Percentiles rank a stretch among this genome's conserved stretches.
Evolutionary conservation across 352 stramenopile species (phyloP).

Genomic region (Thalassiosira livingstoniorum): DNA sequence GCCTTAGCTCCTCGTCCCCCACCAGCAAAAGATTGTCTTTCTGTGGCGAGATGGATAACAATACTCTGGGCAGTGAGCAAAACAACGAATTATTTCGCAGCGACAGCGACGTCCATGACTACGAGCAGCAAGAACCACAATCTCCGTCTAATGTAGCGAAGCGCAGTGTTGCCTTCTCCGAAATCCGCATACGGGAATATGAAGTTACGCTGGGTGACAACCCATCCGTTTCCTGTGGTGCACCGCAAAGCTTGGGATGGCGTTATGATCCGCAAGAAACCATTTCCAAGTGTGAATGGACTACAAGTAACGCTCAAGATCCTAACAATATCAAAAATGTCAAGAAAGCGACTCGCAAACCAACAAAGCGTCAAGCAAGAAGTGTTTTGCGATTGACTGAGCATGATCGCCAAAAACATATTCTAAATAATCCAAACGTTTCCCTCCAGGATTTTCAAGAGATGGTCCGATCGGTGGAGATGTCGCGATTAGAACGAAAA

Average conservation of each 20-base stretch:
- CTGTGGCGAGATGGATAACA: too few species aligned
- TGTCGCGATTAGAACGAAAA: conserved; percentile 30
- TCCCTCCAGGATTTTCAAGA: conserved; percentile 29
- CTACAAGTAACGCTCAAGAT: too few species aligned
- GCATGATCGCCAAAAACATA: conserved; percentile 31
- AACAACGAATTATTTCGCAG: background rate
- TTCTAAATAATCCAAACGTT: conserved; percentile 34
- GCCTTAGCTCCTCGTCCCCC: conserved; percentile 20
- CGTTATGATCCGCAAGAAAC: conserved; percentile 66
- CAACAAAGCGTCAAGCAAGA: background rate
- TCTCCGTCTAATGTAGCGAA: background rate
- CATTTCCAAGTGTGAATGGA: conserved; percentile 9
- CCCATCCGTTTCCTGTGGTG: conserved; percentile 69
- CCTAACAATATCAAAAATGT: too few species aligned
- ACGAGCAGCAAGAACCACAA: conserved; percentile 13
- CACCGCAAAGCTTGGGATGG: conserved; percentile 74
- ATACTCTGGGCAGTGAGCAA: too few species aligned
- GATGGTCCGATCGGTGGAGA: conserved; percentile 20
- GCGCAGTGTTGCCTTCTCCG: conserved; percentile 71
- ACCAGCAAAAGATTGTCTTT: too few species aligned
- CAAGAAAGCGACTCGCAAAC: background rate
- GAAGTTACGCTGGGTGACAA: conserved; percentile 76
- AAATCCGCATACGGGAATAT: conserved; percentile 70
- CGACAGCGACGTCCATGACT: background rate
- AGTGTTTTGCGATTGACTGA: conserved; percentile 35